These are phyloP conservation scores for Artemisia annua DNA, from an alignment of 129 eudicot species.

Conservation along the genomic window DNA sequence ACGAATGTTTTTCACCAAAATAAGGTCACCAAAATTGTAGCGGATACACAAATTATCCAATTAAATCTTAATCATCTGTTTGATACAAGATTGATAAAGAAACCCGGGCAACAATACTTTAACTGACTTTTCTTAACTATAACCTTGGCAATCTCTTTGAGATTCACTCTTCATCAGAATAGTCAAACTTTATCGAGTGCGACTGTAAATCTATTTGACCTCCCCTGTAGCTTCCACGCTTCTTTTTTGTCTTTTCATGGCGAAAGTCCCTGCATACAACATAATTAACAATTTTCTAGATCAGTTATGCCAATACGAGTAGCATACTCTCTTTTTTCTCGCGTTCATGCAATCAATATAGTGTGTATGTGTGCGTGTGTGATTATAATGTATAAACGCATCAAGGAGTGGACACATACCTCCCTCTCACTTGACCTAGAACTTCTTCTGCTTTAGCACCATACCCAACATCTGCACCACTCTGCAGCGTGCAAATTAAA, in stretches of 20 bases:
- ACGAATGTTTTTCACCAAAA: neutral
- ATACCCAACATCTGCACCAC: slow-evolving; percentile 85
- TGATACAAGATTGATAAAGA: too few species aligned
- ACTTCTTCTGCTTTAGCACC: slow-evolving; percentile 98
- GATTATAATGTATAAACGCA: neutral
- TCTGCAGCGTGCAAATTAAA: slow-evolving; percentile 39
- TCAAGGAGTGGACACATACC: slow-evolving; percentile 41
- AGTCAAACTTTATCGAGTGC: slow-evolving; percentile 77
- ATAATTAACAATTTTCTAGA: neutral
- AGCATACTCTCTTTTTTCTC: too few species aligned
- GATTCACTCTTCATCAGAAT: slow-evolving; percentile 55
- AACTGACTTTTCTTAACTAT: neutral
- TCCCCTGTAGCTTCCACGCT: slow-evolving; percentile 94
- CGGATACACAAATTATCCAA: slow-evolving; percentile 4
- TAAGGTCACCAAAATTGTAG: too few species aligned
- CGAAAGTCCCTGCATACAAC: slow-evolving; percentile 64
- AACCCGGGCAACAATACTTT: neutral
- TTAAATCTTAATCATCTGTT: neutral
- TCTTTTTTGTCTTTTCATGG: slow-evolving; percentile 94
- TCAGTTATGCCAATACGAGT: too few species aligned
- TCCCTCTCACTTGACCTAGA: slow-evolving; percentile 90
- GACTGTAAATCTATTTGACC: slow-evolving; percentile 77
- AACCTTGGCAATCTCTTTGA: neutral
- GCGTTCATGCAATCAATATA: too few species aligned
- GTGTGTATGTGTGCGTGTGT: neutral